A percentile compares a stretch with the other conserved stretches of the same genome.
These are phyloP conservation scores for Agaricus bisporus DNA, from an alignment of 768 basidiomycete genomes.

Conservation along the genomic window DNA sequence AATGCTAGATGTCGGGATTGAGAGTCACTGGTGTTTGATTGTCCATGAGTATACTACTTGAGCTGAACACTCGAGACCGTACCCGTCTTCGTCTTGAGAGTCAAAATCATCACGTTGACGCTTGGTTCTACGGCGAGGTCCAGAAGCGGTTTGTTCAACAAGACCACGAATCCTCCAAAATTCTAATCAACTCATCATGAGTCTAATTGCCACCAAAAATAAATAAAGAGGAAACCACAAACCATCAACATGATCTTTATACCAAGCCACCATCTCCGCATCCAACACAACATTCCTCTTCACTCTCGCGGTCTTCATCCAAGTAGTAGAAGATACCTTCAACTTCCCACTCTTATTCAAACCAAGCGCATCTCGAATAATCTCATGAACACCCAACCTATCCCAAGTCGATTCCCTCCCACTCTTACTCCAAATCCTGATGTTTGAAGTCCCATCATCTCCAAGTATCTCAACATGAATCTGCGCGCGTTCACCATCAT, in stretches of 20 bases:
- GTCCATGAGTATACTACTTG: constrained; percentile 7
- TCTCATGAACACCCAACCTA: constrained; percentile 54
- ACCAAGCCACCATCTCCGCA: constrained; percentile 88
- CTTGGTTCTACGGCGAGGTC: constrained; percentile 31
- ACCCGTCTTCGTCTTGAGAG: constrained; percentile 15
- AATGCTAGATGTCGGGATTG: constrained; percentile 59
- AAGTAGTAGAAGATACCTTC: no score
- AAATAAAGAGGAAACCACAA: constrained; percentile 17
- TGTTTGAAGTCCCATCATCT: constrained; percentile 29
- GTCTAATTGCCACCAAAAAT: not conserved
- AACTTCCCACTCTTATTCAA: not conserved
- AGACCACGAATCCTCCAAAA: constrained; percentile 70
- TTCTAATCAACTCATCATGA: constrained; percentile 35
- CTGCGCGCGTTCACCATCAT: constrained; percentile 93
- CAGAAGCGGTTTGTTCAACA: constrained; percentile 50
- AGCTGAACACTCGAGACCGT: not conserved
- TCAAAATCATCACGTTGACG: constrained; percentile 13
- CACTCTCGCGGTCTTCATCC: constrained; percentile 12
- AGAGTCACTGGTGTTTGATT: constrained; percentile 21
- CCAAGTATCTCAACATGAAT: constrained; percentile 64
- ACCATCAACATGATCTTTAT: constrained; percentile 70
- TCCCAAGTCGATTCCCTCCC: constrained; percentile 78
- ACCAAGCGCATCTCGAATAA: constrained; percentile 58
- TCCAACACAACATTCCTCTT: constrained; percentile 51
- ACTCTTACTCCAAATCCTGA: constrained; percentile 87